Conservation (phyloP, 768 basidiomycete species). For the Boletus reticulatus region DNA sequence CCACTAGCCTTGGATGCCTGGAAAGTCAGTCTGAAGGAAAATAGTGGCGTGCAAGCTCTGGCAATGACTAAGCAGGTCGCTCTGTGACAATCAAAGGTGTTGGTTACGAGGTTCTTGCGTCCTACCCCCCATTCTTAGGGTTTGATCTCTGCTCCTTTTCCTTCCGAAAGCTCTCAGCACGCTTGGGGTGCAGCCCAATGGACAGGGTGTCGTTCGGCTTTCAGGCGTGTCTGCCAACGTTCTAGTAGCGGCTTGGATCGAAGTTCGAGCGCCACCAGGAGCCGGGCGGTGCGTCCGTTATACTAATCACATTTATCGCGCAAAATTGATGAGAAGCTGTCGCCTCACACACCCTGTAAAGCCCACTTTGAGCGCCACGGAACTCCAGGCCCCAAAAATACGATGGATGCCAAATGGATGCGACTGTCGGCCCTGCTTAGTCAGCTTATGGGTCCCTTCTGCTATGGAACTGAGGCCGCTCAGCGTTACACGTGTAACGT, state of each 20-base stretch:
- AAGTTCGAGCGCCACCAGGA: not conserved
- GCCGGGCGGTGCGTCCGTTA: not conserved
- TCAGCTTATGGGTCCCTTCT: not conserved
- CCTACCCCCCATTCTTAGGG: not conserved
- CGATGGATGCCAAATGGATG: slow-evolving; percentile 3
- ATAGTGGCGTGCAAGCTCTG: not conserved
- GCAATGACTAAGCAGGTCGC: slow-evolving; percentile 23
- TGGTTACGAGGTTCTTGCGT: not conserved
- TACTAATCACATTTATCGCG: not conserved
- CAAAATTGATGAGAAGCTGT: not conserved
- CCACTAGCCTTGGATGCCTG: not conserved
- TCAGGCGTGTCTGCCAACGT: not conserved
- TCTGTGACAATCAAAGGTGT: not conserved
- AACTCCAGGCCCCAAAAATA: not conserved
- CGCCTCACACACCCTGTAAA: not conserved
- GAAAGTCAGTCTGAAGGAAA: slow-evolving; percentile 19
- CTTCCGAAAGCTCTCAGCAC: not conserved
- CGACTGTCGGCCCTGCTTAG: slow-evolving; percentile 14
- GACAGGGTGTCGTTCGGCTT: not conserved
- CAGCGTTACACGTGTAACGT: slow-evolving; percentile 32
- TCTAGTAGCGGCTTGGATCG: not conserved
- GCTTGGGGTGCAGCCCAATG: not conserved
- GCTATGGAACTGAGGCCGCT: slow-evolving; percentile 10
- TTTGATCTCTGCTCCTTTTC: slow-evolving; percentile 1
- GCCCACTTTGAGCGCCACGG: not conserved